These are phyloP conservation scores for Funneliformis geosporum DNA, from an alignment of 192 early-diverging fungal species.

Conservation along the genomic window DNA sequence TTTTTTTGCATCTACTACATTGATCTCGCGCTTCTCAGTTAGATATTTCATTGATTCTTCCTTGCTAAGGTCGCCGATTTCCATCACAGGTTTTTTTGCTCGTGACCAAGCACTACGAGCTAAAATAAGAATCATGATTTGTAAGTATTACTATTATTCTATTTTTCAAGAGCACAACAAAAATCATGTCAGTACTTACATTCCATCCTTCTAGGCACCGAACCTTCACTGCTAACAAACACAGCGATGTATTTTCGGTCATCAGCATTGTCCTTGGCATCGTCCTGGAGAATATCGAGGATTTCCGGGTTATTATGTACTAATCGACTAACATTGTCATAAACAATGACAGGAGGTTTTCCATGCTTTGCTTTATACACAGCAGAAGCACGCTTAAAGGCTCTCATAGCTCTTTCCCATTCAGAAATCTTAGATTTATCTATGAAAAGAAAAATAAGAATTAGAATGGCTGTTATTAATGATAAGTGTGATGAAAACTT, in stretches of 20 bases:
- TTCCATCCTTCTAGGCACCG: not conserved
- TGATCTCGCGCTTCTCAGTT: too few relatives aligned
- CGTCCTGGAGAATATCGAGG: conserved; percentile 13
- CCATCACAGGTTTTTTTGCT: not conserved
- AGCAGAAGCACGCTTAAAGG: not conserved
- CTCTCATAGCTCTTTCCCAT: not conserved
- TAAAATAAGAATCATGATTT: not conserved
- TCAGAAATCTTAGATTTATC: not conserved
- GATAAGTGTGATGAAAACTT: not conserved
- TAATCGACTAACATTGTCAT: not conserved
- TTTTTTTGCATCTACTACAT: too few relatives aligned
- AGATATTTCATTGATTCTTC: not conserved
- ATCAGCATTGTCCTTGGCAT: conserved; percentile 7
- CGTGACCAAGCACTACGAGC: not conserved
- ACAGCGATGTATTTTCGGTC: not conserved
- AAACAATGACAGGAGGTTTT: not conserved
- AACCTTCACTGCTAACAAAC: conserved; percentile 30
- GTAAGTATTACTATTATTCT: not conserved
- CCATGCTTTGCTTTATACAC: not conserved
- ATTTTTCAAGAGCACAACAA: not conserved
- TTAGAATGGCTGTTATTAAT: not conserved
- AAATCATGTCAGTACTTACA: too few relatives aligned
- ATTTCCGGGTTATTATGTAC: not conserved
- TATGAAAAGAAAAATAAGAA: not conserved
- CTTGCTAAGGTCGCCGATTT: conserved; percentile 21